These are phyloP conservation scores for Trametes elegans DNA, from an alignment of 768 basidiomycete genomes.

Conservation along the genomic window DNA sequence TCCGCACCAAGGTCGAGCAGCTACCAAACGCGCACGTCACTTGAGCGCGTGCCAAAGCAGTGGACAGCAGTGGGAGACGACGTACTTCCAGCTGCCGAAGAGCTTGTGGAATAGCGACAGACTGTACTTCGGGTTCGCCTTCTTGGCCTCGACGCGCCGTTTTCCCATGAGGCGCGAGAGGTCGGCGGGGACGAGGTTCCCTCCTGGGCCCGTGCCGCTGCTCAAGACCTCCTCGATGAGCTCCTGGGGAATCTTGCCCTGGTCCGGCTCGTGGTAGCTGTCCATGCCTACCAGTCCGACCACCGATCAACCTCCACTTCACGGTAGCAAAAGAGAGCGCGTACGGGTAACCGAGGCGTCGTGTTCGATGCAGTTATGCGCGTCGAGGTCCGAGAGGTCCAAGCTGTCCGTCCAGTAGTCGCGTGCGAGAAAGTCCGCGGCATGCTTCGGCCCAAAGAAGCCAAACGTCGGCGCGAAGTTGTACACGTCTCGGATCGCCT, in stretches of 20 bases:
- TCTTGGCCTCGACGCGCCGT: conserved; percentile 59
- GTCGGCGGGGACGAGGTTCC: conserved; percentile 51
- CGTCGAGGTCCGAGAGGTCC: conserved; percentile 62
- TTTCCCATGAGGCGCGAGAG: conserved; percentile 55
- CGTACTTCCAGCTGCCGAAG: conserved; percentile 70
- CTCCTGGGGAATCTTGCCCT: conserved; percentile 46
- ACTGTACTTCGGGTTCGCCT: conserved; percentile 55
- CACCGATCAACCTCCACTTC: background rate
- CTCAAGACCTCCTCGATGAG: conserved; percentile 57
- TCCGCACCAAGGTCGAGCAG: conserved; percentile 58
- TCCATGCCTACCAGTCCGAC: conserved; percentile 53
- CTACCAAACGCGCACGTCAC: conserved; percentile 32
- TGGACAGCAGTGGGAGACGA: background rate
- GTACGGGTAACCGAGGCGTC: conserved; percentile 61
- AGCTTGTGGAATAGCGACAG: conserved; percentile 51
- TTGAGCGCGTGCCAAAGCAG: too few relatives aligned
- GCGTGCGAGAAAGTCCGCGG: conserved; percentile 57
- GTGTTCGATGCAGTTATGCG: conserved; percentile 78
- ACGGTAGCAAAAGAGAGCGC: conserved; percentile 22
- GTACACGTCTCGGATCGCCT: conserved; percentile 52
- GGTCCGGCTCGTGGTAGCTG: conserved; percentile 43
- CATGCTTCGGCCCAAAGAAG: conserved; percentile 60
- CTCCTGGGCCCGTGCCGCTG: conserved; percentile 53
- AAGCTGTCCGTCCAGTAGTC: conserved; percentile 57
- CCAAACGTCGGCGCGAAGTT: conserved; percentile 73